Evolutionary conservation across 192 early-diverging fungal species (phyloP), one percentile per base, ranked within the genome.

Genomic region (Coemansia sp.): DNA sequence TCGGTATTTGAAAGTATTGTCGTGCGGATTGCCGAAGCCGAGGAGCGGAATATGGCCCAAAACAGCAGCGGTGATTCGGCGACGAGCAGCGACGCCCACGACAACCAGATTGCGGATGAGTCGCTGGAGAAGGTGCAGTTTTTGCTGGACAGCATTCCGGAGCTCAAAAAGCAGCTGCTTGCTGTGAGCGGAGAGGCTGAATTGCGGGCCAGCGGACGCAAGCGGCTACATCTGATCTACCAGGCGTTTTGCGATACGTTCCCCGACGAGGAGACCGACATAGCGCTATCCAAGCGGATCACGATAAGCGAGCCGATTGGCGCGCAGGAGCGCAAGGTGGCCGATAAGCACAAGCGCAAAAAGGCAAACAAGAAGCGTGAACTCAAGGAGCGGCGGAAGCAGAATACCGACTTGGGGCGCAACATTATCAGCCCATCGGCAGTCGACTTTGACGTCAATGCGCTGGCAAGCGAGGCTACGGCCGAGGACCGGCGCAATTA

Each of bases 11-110:
- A 67, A 25, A 67, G 64, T 40, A 60, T 60, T 22, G 75, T 78
- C 21, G 57, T 78, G 18, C 75, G 75, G 18, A 78, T 78, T 45
- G 75, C 75, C 42, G 69, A 78, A 44, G 75, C 75, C 4, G 75
- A 78, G 49, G 69, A 71, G 43, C 57, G 58, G 27, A 48, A 54
- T 16, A 56, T 49, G 22, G 54, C 29, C 19, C 53, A 61, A 2
- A 27, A 22, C 49, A 24, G 44, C 18, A 58, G 60, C 24, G 54
- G 42, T 6, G 54, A 53, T 9, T 29, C 14, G 25, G 21, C 9
- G 9, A 51, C 22, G 4, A 56, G 45, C 14, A 29, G 28, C 6
- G 49, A 65, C 23, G 45, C 54, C 19, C 38, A 33, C 10, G 65
- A 71, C 62, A 78, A 78, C 35, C 48, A 71, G 45, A 71, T 70